phyloP scores from a whole-genome alignment of 177 flowering plant species.

The Vitis hybrid region DNA sequence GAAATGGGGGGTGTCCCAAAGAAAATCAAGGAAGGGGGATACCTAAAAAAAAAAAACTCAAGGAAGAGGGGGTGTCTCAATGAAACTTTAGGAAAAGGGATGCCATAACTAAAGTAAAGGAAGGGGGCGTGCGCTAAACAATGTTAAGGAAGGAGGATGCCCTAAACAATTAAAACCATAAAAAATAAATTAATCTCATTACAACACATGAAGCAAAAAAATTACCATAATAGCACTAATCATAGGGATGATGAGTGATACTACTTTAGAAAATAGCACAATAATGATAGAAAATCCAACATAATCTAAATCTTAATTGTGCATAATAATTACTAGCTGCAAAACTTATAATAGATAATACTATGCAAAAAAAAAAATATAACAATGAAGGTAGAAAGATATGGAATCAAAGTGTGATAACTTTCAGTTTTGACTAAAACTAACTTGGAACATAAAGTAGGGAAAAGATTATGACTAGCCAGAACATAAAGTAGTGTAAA shows the following conservation, averaged over 20 bases:
- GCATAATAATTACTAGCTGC: not conserved
- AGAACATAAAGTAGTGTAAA: slow-evolving; percentile 80
- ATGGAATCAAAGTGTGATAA: not conserved
- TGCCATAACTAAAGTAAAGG: too few relatives aligned
- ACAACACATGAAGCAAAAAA: not conserved
- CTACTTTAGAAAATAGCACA: not conserved
- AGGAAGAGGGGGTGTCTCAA: too few relatives aligned
- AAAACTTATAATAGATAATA: not conserved
- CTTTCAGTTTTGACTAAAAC: slow-evolving; percentile 15
- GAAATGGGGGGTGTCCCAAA: too few relatives aligned
- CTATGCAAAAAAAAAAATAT: not conserved
- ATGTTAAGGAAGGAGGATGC: too few relatives aligned
- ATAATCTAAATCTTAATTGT: not conserved
- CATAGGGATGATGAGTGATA: not conserved
- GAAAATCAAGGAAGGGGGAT: too few relatives aligned
- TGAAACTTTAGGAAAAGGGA: too few relatives aligned
- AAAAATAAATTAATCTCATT: not conserved
- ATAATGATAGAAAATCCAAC: not conserved
- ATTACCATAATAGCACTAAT: not conserved
- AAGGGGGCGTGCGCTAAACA: too few relatives aligned
- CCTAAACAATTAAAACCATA: too few relatives aligned
- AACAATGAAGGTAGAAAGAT: not conserved
- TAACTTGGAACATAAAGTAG: slow-evolving; percentile 25
- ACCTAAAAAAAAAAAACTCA: too few relatives aligned
- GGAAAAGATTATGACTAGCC: slow-evolving; percentile 19